Evolutionary conservation across 1,284 basidiomycete species (phyloP), one percentile per base, ranked within the genome.

Genomic region (Ustilago tritici): DNA sequence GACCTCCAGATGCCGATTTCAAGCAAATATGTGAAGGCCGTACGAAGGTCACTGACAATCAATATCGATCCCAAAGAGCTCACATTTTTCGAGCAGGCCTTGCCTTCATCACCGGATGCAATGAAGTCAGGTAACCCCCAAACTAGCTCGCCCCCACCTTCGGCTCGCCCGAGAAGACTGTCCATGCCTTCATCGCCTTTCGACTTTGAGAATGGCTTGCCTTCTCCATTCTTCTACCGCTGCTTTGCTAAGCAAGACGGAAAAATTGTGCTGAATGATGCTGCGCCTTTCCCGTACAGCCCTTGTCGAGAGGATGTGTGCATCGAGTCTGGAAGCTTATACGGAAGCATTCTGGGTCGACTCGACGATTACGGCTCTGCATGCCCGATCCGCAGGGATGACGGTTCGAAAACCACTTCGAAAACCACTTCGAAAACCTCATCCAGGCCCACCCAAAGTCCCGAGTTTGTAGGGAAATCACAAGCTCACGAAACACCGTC

Each of bases 241-340:
- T 35, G 36, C 2, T 54, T 72, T 61, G 19, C n/a, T 5, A 32
- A 32, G 31, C 28, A 34, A 14, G 17, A 23, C 11, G 5, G 23
- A 5, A 32, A 12, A 5, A 15, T 1, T 34, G 19, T 64, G 15
- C 11, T 31, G 31, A 41, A 57, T 4, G 71, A 74, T n/a, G 65
- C 71, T 3, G 68, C 68, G 3, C 68, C 68, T 31, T 76, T 76
- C 41, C 73, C 73, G n/a, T 76, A 76, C 55, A 76, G 68, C 19
- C 73, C 73, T 9, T 17, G 49, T 9, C 10, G 56, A 31, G 72
- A 70, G 28, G 53, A 60, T 17, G 52, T 66, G 4, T 23, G 15
- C 28, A 3, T 63, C 4, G 62, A 54, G 28, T 11, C 40, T 10
- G 43, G 23, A 31, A 28, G n/a, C 2, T 38, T 31, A 23, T 14